Conservation (phyloP, 164 flowering plant genomes). For the Berberis vulgaris region DNA sequence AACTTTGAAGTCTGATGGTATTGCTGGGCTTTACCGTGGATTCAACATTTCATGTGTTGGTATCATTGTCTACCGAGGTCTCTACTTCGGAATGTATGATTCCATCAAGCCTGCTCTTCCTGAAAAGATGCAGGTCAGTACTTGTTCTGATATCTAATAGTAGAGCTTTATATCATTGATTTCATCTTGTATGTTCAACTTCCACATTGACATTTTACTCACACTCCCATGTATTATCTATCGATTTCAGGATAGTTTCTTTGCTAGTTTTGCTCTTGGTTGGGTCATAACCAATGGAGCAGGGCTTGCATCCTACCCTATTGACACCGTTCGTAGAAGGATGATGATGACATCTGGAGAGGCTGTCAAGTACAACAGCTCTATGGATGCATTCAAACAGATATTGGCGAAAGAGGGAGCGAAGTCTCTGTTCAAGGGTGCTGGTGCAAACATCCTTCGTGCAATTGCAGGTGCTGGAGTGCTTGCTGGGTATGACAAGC, state of each 20-base stretch:
- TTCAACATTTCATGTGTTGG: constrained; percentile 8
- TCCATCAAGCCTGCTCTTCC: background rate
- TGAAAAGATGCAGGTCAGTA: constrained; percentile 2
- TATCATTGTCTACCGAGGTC: constrained; percentile 5
- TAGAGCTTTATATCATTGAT: background rate
- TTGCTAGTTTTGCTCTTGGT: constrained; percentile 6
- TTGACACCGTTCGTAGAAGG: constrained; percentile 6
- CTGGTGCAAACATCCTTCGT: constrained; percentile 4
- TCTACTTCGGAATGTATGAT: constrained; percentile 3
- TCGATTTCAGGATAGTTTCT: background rate
- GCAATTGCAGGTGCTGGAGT: constrained; percentile 7
- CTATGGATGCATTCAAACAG: constrained; percentile 6
- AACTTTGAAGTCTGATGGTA: constrained; percentile 3
- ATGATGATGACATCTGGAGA: constrained; percentile 10
- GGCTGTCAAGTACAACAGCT: constrained; percentile 8
- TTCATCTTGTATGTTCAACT: background rate
- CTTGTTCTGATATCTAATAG: background rate
- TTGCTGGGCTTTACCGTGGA: constrained; percentile 6
- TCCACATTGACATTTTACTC: too few relatives aligned
- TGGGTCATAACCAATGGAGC: constrained; percentile 10
- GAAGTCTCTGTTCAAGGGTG: constrained; percentile 3
- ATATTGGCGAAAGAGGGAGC: constrained; percentile 4
- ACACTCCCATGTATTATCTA: too few relatives aligned
- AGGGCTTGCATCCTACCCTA: constrained; percentile 6
- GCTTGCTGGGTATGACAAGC: constrained; percentile 3